Evolutionary conservation across 2,329 filamentous ascomycete genomes (phyloP).

Genomic region (Neonectria faginata): DNA sequence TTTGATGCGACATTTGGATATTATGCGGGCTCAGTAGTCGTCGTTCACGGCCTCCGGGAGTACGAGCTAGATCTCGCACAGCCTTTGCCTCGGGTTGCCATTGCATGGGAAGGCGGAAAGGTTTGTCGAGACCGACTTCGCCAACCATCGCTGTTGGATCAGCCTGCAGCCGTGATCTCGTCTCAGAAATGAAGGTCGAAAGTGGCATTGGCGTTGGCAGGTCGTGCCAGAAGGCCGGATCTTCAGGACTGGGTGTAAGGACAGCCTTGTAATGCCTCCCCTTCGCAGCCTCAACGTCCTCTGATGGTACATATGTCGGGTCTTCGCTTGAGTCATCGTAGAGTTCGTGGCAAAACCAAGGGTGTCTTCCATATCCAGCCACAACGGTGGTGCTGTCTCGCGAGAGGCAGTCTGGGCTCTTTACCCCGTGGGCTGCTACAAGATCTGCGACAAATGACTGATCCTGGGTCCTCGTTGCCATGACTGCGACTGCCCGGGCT

Average conservation of each 20-base stretch:
- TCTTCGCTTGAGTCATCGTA: slow-evolving; percentile 29
- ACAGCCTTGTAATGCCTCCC: slow-evolving; percentile 35
- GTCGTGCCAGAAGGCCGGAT: slow-evolving; percentile 42
- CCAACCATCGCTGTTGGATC: slow-evolving; percentile 75
- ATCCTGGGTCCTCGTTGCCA: slow-evolving; percentile 44
- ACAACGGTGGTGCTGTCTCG: slow-evolving; percentile 23
- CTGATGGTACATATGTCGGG: slow-evolving; percentile 11
- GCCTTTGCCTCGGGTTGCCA: slow-evolving; percentile 55
- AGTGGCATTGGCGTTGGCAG: slow-evolving; percentile 71
- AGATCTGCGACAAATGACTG: slow-evolving; percentile 32
- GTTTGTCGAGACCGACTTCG: slow-evolving; percentile 79
- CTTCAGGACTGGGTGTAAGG: slow-evolving; percentile 29
- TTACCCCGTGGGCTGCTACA: slow-evolving; percentile 14
- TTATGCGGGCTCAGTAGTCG: slow-evolving; percentile 73
- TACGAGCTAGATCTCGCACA: slow-evolving; percentile 54
- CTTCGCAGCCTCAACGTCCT: slow-evolving; percentile 28
- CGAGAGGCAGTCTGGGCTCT: slow-evolving; percentile 4
- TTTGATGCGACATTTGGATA: slow-evolving; percentile 75
- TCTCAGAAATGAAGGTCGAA: slow-evolving; percentile 66
- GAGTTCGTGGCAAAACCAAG: slow-evolving; percentile 43
- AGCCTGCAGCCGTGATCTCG: slow-evolving; percentile 62
- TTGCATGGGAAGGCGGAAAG: slow-evolving; percentile 74
- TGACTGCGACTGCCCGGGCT: slow-evolving; percentile 30
- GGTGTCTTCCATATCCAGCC: slow-evolving; percentile 41
- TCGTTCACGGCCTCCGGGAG: slow-evolving; percentile 75